Base-by-base conservation (phyloP, 306 rosid species). In the Astragalus glycyphyllos region DNA sequence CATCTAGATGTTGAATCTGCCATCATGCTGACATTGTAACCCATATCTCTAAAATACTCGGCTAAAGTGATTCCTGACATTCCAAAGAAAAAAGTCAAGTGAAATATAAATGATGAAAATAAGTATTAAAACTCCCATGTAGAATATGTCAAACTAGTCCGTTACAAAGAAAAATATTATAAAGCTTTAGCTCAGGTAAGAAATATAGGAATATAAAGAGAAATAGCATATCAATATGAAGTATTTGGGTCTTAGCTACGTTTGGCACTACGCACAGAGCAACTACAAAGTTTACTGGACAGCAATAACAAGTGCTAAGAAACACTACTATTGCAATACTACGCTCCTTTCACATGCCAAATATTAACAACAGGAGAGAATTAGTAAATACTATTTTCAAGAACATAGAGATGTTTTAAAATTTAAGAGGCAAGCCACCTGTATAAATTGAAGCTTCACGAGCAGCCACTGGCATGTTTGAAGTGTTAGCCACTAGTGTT, bases 381-480 rank as follows among this genome's bases (percentile, higher is more conserved):
- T 23, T 71, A 49, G 68, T 26, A 67, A 26, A 62, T 38, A 75
- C 16, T 20, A 61, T 40, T 17, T 23, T 42, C 55, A 4, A 13
- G 60, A 65, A 61, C 49, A 46, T 8, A 46, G 44, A 12, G 4
- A 44, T 40, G 41, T 0, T 41, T 47, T 4, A 54, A 62, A 71
- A 46, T 59, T 66, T 64, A 34, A 44, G 38, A 56, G 29, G 49
- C 34, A 61, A 37, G 23, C 84, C 76, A 95, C 99, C 99, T 50
- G 99, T 95, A 83, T 95, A 95, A 73, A 95, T 95, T 77, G 99
- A 95, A 86, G 99, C 99, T 83, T 95, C 99, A 80, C 99, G 99
- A 81, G 99, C 99, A 79, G 99, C 99, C 86, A 95, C 97, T 46
- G 96, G 99, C 99, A 95, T 95, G 80, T 95, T 95, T 66, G 99